These are phyloP conservation scores for Lentinula raphanica DNA, from an alignment of 768 basidiomycete genomes.

Conservation along the genomic window DNA sequence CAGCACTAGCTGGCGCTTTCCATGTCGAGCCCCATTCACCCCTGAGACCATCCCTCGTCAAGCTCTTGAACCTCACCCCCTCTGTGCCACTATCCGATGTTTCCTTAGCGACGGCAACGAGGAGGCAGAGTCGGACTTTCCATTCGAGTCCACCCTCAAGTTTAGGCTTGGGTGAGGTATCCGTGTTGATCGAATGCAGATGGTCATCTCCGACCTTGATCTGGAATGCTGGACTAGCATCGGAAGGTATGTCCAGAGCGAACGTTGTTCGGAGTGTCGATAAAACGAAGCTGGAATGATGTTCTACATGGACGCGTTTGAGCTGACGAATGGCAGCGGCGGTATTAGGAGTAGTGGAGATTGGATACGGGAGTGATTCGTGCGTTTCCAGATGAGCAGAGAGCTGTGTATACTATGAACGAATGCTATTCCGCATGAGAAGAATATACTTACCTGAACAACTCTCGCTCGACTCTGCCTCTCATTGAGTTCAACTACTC, in stretches of 20 bases:
- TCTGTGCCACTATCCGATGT: slow-evolving; percentile 40
- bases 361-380: slow-evolving; percentile 68
- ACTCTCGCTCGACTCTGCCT: slow-evolving; percentile 67
- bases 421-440: too few relatives aligned
- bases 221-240: slow-evolving; percentile 84
- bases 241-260: slow-evolving; percentile 86
- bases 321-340: slow-evolving; percentile 38
- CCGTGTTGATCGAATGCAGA: neutral
- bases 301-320: slow-evolving; percentile 79
- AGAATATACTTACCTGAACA: slow-evolving; percentile 67
- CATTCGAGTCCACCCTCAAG: slow-evolving; percentile 75
- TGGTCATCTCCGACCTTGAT: slow-evolving; percentile 42
- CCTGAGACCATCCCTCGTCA: slow-evolving; percentile 51
- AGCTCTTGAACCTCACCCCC: slow-evolving; percentile 47
- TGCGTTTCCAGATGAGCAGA: slow-evolving; percentile 88
- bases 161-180: neutral
- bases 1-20: slow-evolving; percentile 51
- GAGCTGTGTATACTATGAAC: too few relatives aligned
- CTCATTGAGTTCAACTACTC: slow-evolving; percentile 84
- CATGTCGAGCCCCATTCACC: slow-evolving; percentile 74
- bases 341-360: slow-evolving; percentile 39
- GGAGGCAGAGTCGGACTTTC: slow-evolving; percentile 80
- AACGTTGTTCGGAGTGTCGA: slow-evolving; percentile 78
- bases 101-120: slow-evolving; percentile 68
- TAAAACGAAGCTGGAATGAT: slow-evolving; percentile 70